Evolutionary conservation across 1,284 basidiomycete species (phyloP).

Genomic region (Apiotrichum veenhuisii): DNA sequence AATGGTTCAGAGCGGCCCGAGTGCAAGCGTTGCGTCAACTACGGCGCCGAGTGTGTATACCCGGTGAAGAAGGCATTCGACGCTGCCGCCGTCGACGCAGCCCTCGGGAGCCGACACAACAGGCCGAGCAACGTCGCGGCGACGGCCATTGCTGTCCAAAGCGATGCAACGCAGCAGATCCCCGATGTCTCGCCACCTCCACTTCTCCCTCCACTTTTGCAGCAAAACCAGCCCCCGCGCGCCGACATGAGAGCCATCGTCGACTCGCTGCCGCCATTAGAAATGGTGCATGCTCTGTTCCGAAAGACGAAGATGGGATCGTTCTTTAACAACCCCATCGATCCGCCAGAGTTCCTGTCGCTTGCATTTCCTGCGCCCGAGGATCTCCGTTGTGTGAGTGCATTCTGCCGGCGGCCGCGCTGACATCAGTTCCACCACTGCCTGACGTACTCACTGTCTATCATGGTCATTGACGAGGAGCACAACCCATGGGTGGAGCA

Average conservation of each 20-base stretch:
- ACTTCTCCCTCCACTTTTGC: not conserved
- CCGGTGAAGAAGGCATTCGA: slow-evolving; percentile 38
- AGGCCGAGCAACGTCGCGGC: slow-evolving; percentile 17
- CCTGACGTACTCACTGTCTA: slow-evolving; percentile 40
- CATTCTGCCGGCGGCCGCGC: not conserved
- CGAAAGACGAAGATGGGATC: slow-evolving; percentile 39
- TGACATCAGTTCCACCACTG: slow-evolving; percentile 40
- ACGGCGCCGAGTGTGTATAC: slow-evolving; percentile 34
- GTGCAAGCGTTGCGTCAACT: slow-evolving; percentile 20
- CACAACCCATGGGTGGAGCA: slow-evolving; percentile 41
- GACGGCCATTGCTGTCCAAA: slow-evolving; percentile 11
- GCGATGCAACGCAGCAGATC: not conserved
- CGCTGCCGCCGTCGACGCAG: slow-evolving; percentile 21
- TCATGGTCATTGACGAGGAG: slow-evolving; percentile 39
- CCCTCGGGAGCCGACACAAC: slow-evolving; percentile 28
- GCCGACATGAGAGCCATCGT: slow-evolving; percentile 6
- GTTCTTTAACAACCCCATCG: slow-evolving; percentile 35
- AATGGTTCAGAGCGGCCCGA: slow-evolving; percentile 3
- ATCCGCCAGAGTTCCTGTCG: slow-evolving; percentile 37
- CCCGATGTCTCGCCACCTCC: slow-evolving; percentile 3
- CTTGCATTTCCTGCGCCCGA: slow-evolving; percentile 31
- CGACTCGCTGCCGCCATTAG: slow-evolving; percentile 25
- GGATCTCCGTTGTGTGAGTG: slow-evolving; percentile 35
- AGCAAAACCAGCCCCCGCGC: not conserved
- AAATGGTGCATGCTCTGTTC: slow-evolving; percentile 36